Base-by-base conservation (phyloP, 495 filamentous ascomycete species). In the Hyaloscypha finlandica region DNA sequence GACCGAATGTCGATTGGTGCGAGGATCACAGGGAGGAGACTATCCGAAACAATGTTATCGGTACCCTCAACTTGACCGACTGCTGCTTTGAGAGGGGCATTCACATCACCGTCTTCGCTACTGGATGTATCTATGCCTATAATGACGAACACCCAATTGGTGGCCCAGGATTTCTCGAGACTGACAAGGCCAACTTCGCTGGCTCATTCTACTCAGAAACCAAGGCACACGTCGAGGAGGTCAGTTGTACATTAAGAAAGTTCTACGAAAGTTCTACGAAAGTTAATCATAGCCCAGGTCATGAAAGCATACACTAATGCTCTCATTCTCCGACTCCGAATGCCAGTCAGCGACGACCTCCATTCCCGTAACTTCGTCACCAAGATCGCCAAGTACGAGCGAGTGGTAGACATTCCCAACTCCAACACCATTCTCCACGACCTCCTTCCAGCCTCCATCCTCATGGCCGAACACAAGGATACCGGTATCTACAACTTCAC, bases 1-100 rank as follows among this genome's bases (percentile, higher is more conserved):
- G 87, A 25, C 87, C 87, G 60, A 89, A 89, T 68, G 86, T 89
- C 71, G 87, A 89, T 76, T 89, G 87, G 87, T 89, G 87, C 70
- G 87, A 89, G 76, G 86, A 88, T 71, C 84, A 89, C 76, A 86
- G 81, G 74, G 82, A 87, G 73, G 82, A 84, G 42, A 89, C 86
- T 45, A 82, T 89, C 71, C 77, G 86, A 64, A 87, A 84, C 71
- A 89, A 89, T 65, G 87, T 85, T 55, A 81, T 88, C 63, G 87
- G 87, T 61, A 84, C 87, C 4, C 71, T 89, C 68, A 89, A 88
- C 72, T 76, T 89, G 71, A 77, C 85, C 56, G 86, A 88, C 71
- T 81, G 77, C 70, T 89, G 86, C 76, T 83, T 76, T 73, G 69
- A 82, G 58, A 81, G 77, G 42, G 79, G 79, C 63, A 81, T 89